Percentiles rank a stretch among this genome's conserved stretches.
phyloP scores from a whole-genome alignment of 2,329 filamentous ascomycete genomes.

The Arachnomyces sp. region DNA sequence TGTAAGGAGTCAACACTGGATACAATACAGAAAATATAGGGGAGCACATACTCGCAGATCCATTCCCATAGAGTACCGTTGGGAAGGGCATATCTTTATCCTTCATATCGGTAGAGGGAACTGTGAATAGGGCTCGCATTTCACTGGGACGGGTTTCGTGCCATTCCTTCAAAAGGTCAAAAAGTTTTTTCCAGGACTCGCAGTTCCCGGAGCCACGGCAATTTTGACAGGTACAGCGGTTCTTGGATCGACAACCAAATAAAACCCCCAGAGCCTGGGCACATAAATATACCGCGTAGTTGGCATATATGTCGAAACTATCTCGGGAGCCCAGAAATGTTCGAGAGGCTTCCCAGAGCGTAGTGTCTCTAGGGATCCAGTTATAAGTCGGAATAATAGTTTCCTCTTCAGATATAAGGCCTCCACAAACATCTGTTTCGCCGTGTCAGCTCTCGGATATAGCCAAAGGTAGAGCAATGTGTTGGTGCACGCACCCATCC shows the following conservation, averaged over 20 bases:
- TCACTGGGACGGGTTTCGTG: constrained; percentile 24
- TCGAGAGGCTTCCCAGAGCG: constrained; percentile 15
- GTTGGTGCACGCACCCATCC: constrained; percentile 35
- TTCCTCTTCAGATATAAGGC: constrained; percentile 43
- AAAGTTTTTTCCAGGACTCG: constrained; percentile 32
- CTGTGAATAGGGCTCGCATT: constrained; percentile 21
- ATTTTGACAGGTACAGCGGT: constrained; percentile 12
- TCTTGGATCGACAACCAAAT: constrained; percentile 12
- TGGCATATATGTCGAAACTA: constrained; percentile 42
- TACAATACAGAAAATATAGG: neutral
- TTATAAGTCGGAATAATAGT: constrained; percentile 42
- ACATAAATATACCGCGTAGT: constrained; percentile 43
- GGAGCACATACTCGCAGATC: constrained; percentile 18
- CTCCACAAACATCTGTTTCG: constrained; percentile 41
- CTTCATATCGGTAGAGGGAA: constrained; percentile 9
- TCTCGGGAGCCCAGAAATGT: constrained; percentile 20
- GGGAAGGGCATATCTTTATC: constrained; percentile 17
- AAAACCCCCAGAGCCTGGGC: constrained; percentile 39
- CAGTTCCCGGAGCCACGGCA: constrained; percentile 14
- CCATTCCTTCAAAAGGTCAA: constrained; percentile 36
- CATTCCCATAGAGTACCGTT: constrained; percentile 21
- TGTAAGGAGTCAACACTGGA: constrained; percentile 2
- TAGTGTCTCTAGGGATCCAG: constrained; percentile 33
- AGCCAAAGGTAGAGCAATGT: neutral
- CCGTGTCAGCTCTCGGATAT: constrained; percentile 3